Base-by-base conservation (phyloP, 1,139 yeast species). In the Geotrichum fermentans region DNA sequence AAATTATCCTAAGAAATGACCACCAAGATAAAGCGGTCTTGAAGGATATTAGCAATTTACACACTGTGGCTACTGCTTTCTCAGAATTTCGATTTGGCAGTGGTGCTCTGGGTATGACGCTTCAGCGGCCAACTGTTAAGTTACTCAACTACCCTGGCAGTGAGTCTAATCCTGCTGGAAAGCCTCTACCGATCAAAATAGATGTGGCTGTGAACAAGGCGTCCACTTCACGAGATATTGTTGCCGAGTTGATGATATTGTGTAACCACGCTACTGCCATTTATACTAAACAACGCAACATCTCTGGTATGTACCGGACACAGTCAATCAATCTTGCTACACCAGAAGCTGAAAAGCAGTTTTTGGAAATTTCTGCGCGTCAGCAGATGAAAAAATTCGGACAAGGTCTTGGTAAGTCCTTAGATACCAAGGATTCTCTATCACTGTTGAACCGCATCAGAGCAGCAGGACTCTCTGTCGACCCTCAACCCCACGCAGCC, bases 231-330 rank as follows among this genome's bases (percentile, higher is more conserved):
- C 40, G 47, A 6, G 52, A 40, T 7, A 50, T 90, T 28, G 97
- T 90, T 2, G 77, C 92, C 0, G 95, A 89, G 62, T 66, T 84
- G 50, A 90, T 90, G 97, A 76, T 90, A 29, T 68, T 78, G 35
- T 87, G 94, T 1, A 89, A 89, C 62, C 70, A 75, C 28, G 66
- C 82, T 1, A 75, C 82, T 1, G 90, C 90, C 0, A 56, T 63
- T 1, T 78, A 71, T 58, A 78, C 84, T 13, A 38, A 56, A 6
- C 58, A 66, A 16, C 65, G 76, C 32, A 58, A 68, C 0, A 74
- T 85, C 8, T 82, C 88, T 1, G 78, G 82, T 7, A 69, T 88
- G 1, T 85, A 73, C 64, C 69, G 80, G 32, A 70, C 76, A 37
- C 79, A 84, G 56, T 61, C 65, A 20, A 55, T 79, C 14, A 64